Evolutionary conservation across 306 rosid genomes (phyloP).

Genomic region (Rosa multiflora): DNA sequence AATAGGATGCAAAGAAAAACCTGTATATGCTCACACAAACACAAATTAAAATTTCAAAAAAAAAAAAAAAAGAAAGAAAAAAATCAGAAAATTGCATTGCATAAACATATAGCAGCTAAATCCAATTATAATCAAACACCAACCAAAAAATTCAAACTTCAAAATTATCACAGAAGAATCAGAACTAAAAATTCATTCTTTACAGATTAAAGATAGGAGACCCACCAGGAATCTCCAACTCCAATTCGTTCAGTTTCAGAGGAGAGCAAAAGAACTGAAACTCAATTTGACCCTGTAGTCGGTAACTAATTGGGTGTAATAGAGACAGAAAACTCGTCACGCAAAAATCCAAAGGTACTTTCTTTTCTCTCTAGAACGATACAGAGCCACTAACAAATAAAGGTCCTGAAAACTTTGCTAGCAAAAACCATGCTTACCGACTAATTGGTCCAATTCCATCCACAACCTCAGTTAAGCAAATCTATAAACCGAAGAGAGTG

Average conservation of each 20-base stretch:
- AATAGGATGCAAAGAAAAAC: constrained; percentile 1
- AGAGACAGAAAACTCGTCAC: constrained; percentile 20
- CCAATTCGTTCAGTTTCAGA: constrained; percentile 10
- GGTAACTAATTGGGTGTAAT: not conserved
- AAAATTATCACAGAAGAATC: not conserved
- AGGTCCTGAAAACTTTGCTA: not conserved
- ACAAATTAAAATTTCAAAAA: constrained; percentile 1
- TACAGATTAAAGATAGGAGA: not conserved
- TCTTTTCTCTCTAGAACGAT: constrained; percentile 14
- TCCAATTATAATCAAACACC: not conserved
- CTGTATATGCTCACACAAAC: not conserved
- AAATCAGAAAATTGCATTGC: not conserved
- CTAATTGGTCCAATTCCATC: constrained; percentile 33
- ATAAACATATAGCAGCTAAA: not conserved
- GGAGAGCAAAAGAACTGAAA: not conserved
- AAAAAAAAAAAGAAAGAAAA: not conserved
- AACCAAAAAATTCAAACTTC: not conserved
- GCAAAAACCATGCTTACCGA: constrained; percentile 29
- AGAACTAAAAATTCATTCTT: not conserved
- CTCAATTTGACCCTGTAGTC: not conserved
- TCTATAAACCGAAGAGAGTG: constrained; percentile 13
- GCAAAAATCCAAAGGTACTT: constrained; percentile 28
- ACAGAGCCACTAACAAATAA: constrained; percentile 39
- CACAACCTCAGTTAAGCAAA: constrained; percentile 35
- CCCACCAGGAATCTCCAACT: constrained; percentile 23